Conservation (phyloP, 2,329 filamentous ascomycete species). For the Emergomyces africanus region DNA sequence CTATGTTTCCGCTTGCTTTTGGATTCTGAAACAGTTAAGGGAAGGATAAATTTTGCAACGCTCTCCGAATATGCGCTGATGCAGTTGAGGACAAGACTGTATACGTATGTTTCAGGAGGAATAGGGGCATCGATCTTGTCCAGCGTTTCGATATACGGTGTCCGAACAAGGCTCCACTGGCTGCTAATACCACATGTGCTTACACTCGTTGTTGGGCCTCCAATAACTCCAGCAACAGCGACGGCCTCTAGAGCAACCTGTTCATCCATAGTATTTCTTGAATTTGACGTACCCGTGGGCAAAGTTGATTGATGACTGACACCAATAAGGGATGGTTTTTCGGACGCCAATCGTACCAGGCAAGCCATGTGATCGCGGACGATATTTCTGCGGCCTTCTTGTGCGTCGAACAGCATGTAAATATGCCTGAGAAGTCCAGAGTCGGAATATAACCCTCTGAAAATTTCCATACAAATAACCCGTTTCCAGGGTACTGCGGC, state of each 20-base stretch:
- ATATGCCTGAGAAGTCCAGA: constrained; percentile 65
- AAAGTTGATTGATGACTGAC: constrained; percentile 79
- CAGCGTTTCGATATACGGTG: constrained; percentile 83
- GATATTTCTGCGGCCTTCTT: constrained; percentile 59
- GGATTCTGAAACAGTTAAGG: constrained; percentile 70
- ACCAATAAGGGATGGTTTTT: constrained; percentile 80
- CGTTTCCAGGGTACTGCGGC: constrained; percentile 68
- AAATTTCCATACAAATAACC: constrained; percentile 80
- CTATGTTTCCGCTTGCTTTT: constrained; percentile 37
- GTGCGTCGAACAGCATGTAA: constrained; percentile 65
- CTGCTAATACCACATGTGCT: constrained; percentile 66
- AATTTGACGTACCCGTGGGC: constrained; percentile 49
- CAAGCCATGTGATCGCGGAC: constrained; percentile 72
- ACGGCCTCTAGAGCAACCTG: constrained; percentile 83
- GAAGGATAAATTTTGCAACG: constrained; percentile 83
- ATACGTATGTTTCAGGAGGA: constrained; percentile 87
- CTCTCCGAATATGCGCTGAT: constrained; percentile 85
- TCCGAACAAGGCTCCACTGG: constrained; percentile 79
- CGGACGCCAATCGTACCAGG: constrained; percentile 84
- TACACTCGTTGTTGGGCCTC: constrained; percentile 53
- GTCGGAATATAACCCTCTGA: constrained; percentile 74
- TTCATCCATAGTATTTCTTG: constrained; percentile 51
- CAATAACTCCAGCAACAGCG: constrained; percentile 77
- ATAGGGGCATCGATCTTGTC: constrained; percentile 78
- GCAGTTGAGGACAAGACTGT: constrained; percentile 76